Evolutionary conservation across 495 filamentous ascomycete species (phyloP).

Genomic region (Annulohypoxylon bovei): DNA sequence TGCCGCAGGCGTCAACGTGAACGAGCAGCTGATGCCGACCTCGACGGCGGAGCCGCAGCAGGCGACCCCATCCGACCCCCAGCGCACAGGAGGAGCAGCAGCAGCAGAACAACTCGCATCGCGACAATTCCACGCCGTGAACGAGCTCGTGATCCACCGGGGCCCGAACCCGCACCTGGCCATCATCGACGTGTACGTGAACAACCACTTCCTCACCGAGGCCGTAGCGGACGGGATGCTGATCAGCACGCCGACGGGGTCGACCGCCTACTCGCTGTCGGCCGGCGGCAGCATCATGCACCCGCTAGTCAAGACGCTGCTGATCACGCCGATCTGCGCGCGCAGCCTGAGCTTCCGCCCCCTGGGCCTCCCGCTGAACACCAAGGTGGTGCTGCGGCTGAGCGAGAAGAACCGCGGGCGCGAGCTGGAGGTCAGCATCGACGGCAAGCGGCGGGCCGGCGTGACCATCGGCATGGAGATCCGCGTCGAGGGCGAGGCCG

Average conservation of each 20-base stretch:
- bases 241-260: slow-evolving; percentile 90
- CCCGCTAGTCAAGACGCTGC: slow-evolving; percentile 84
- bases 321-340: slow-evolving; percentile 94
- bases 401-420: slow-evolving; percentile 84
- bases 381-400: slow-evolving; percentile 81
- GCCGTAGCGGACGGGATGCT: slow-evolving; percentile 96
- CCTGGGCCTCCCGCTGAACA: slow-evolving; percentile 85
- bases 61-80: slow-evolving; percentile 34
- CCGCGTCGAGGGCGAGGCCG: slow-evolving; percentile 82
- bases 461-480: slow-evolving; percentile 86
- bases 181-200: slow-evolving; percentile 87
- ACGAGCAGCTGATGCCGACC: slow-evolving; percentile 56
- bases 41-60: slow-evolving; percentile 56
- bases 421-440: slow-evolving; percentile 88
- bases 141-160: slow-evolving; percentile 93
- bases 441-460: slow-evolving; percentile 78
- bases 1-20: slow-evolving; percentile 64
- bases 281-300: slow-evolving; percentile 95
- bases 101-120: slow-evolving; percentile 38
- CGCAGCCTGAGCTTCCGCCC: slow-evolving; percentile 92
- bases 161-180: slow-evolving; percentile 89
- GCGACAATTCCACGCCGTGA: slow-evolving; percentile 83
- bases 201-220: slow-evolving; percentile 85
- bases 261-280: slow-evolving; percentile 92
- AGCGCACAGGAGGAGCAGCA: slow-evolving; percentile 2